Evolutionary conservation across 2,329 filamentous ascomycete species (phyloP), one percentile per base, ranked within the genome.

Genomic region (Fusarium citri): DNA sequence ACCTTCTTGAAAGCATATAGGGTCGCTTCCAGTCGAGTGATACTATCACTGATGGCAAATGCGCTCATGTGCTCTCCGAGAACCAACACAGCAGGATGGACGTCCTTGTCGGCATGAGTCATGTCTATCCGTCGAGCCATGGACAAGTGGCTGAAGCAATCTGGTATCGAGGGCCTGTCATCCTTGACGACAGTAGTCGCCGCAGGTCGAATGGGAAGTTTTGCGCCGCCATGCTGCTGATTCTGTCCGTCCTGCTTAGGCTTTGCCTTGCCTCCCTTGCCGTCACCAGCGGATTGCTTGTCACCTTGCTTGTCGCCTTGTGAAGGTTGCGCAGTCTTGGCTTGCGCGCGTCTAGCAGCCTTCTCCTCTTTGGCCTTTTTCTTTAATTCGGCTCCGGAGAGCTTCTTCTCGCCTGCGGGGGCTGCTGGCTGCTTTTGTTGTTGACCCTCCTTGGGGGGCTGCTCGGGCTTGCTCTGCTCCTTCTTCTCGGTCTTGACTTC

Each of bases 341-440:
- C 88, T 76, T 90, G 90, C 50, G 92, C 93, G 82, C 95, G 88
- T 66, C 93, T 87, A 48, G 94, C 94, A 55, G 92, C 92, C 83
- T 98, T 98, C 79, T 98, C 95, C 31, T 93, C 94, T 79, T 97
- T 95, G 66, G 92, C 91, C 78, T 89, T 90, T 76, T 94, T 95
- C 82, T 98, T 98, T 76, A 97, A 78, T 80, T 97, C 92, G 22
- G 93, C 94, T 37, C 87, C 87, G 3, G 92, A 89, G 31, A 92
- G 83, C 78, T 93, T 92, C 74, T 83, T 83, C 60, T 83, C 82
- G 58, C 76, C 78, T 22, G 62, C 48, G n/a, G 64, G 49, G 42
- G 67, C 70, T 14, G 74, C 62, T 57, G 47, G 30, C 47, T 50
- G 58, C 59, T 72, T 62, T 51, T 64, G 73, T 59, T 73, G 72